Conservation (phyloP, 2,329 filamentous ascomycete genomes). For the Trichoderma breve region DNA sequence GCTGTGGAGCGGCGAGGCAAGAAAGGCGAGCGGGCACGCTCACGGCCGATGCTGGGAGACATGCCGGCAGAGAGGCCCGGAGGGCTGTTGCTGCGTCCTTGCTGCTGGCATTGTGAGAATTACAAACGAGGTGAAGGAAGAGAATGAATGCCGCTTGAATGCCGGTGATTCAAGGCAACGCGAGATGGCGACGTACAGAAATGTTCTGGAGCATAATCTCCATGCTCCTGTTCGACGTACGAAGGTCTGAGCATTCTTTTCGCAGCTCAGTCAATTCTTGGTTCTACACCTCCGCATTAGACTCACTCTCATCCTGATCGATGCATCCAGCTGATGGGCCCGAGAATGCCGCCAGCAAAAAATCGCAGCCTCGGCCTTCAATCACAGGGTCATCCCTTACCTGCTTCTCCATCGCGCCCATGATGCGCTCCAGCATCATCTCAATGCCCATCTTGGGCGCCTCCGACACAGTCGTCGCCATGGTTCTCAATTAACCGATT, state of each 20-base stretch:
- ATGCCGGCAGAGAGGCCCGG: background rate
- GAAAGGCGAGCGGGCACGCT: slow-evolving; percentile 17
- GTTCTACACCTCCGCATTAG: slow-evolving; percentile 21
- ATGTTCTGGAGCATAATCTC: slow-evolving; percentile 26
- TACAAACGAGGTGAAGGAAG: background rate
- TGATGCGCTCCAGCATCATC: slow-evolving; percentile 25
- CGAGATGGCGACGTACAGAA: background rate
- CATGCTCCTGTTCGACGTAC: slow-evolving; percentile 27
- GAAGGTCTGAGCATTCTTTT: slow-evolving; percentile 27
- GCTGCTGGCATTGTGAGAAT: slow-evolving; percentile 3
- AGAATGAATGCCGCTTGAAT: background rate
- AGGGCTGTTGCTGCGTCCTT: slow-evolving; percentile 17
- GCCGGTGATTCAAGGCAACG: background rate
- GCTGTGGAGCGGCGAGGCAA: slow-evolving; percentile 3
- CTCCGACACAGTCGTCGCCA: slow-evolving; percentile 20
- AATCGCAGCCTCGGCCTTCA: background rate
- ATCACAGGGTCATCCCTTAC: slow-evolving; percentile 14
- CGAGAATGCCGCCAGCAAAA: background rate
- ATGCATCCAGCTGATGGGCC: background rate
- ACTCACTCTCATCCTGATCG: background rate
- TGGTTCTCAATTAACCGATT: slow-evolving; percentile 1
- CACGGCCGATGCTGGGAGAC: slow-evolving; percentile 4
- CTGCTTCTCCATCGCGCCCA: slow-evolving; percentile 27
- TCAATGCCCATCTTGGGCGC: slow-evolving; percentile 22
- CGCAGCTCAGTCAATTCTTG: slow-evolving; percentile 27